Evolutionary conservation across 306 rosid species (phyloP), one percentile per base, ranked within the genome.

Genomic region (Malus asiatica): DNA sequence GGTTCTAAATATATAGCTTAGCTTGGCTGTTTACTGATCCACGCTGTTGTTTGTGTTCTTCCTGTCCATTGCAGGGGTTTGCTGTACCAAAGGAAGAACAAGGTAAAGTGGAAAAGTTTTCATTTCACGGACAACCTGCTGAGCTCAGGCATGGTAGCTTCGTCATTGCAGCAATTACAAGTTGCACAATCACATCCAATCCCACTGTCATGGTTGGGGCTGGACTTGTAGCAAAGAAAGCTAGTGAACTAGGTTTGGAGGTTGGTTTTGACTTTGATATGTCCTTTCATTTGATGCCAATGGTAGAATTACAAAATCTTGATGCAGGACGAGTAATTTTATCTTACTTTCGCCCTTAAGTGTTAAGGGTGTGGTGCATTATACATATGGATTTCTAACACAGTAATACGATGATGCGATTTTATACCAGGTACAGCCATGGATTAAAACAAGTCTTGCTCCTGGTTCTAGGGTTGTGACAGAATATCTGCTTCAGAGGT

Each of bases 371-470:
- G 42, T 38, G 42, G 8, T 38, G 42, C 42, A 38, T 7, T 38
- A 38, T 38, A 38, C 42, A 38, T 38, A 38, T 38, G 8, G 40
- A 38, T 38, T 38, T 38, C 42, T 38, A 38, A 7, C 42, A 38
- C 42, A 7, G 42, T 7, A 7, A 38, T 2, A 7, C 9, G 55
- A 11, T 48, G 20, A 14, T 48, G 2, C 8, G 5, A 13, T 48
- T 48, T 48, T 48, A 48, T 48, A 11, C 16, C 55, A 48, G 55
- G 55, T 48, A 11, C 14, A 48, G 16, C 55, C 55, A 48, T 14
- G 55, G 16, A 48, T 48, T 48, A 84, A 84, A 84, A 84, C 85
- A 63, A 84, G 87, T 77, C 82, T 84, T 77, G 84, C 84, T 55
- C 87, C 83, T 15, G 83, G 85, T 59, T 80, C 87, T 18, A 74